phyloP scores from a whole-genome alignment of 768 basidiomycete species.

The Kockovaella imperatae region DNA sequence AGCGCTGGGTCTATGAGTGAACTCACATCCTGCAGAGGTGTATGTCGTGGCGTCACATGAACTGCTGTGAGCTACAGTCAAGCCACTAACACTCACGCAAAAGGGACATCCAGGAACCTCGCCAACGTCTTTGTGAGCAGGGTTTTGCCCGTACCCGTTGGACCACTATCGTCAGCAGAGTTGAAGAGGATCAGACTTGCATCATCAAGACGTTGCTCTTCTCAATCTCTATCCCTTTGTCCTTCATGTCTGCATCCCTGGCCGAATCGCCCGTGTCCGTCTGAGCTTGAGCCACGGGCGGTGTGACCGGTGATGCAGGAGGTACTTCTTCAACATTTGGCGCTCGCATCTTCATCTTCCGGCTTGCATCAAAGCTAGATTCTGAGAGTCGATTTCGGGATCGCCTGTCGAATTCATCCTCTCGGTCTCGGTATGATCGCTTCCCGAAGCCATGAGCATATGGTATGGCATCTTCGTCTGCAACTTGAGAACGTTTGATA shows the following conservation, averaged over 20 bases:
- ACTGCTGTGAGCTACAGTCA: slow-evolving; percentile 48
- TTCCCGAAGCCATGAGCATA: too few species aligned
- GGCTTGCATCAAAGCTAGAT: too few species aligned
- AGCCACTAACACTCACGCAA: slow-evolving; percentile 51
- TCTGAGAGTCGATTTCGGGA: too few species aligned
- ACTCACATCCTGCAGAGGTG: slow-evolving; percentile 56
- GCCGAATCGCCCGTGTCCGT: slow-evolving; percentile 4
- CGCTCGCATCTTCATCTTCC: too few species aligned
- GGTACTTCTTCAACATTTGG: too few species aligned
- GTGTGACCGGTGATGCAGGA: too few species aligned
- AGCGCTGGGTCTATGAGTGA: background rate
- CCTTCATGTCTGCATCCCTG: slow-evolving; percentile 4
- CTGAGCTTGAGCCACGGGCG: slow-evolving; percentile 3
- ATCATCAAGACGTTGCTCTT: slow-evolving; percentile 93
- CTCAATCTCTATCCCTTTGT: slow-evolving; percentile 53
- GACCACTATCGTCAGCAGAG: slow-evolving; percentile 21
- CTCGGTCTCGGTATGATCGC: too few species aligned
- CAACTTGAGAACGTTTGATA: too few species aligned
- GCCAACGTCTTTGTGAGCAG: slow-evolving; percentile 86
- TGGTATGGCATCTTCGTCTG: too few species aligned
- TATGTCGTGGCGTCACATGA: slow-evolving; percentile 77
- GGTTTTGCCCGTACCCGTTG: slow-evolving; percentile 64
- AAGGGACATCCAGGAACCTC: slow-evolving; percentile 82
- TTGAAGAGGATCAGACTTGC: slow-evolving; percentile 48
- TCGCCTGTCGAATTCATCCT: too few species aligned